Percentiles rank a stretch among this genome's conserved stretches.
These are phyloP conservation scores for Clavaria fumosa DNA, from an alignment of 768 basidiomycete genomes.

Conservation along the genomic window DNA sequence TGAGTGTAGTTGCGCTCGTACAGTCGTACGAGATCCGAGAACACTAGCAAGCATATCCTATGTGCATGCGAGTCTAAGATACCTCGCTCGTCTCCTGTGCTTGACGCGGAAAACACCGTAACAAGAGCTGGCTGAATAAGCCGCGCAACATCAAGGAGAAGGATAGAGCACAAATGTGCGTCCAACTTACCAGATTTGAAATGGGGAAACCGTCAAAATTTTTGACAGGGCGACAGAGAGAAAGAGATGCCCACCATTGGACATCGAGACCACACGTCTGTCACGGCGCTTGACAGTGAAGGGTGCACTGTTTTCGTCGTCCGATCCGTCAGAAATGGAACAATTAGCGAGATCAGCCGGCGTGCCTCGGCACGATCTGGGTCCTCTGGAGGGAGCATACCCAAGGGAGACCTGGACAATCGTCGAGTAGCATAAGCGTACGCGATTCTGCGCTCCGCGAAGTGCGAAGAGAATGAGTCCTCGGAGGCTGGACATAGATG, in stretches of 20 bases:
- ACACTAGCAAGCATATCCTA: constrained; percentile 25
- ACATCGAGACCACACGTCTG: constrained; percentile 52
- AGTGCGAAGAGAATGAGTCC: not conserved
- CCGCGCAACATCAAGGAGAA: constrained; percentile 38
- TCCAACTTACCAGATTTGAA: constrained; percentile 24
- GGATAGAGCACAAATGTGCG: constrained; percentile 30
- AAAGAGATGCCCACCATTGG: constrained; percentile 27
- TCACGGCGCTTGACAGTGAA: constrained; percentile 35
- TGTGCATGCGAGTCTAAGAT: constrained; percentile 23
- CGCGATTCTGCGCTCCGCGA: constrained; percentile 34
- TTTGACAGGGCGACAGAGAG: too few species aligned
- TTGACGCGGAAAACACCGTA: constrained; percentile 11
- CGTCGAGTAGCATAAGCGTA: constrained; percentile 56
- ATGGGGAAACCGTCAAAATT: too few species aligned
- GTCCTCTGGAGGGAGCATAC: constrained; percentile 22
- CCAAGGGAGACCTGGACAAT: constrained; percentile 43
- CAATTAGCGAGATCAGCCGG: constrained; percentile 31
- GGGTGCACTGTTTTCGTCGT: constrained; percentile 39
- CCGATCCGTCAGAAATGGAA: constrained; percentile 51
- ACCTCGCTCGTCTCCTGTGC: constrained; percentile 6
- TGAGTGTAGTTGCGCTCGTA: constrained; percentile 16
- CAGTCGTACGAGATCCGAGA: constrained; percentile 39
- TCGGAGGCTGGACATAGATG: not conserved
- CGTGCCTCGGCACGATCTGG: constrained; percentile 33
- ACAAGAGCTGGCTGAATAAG: constrained; percentile 38